These are phyloP conservation scores for Monilinia aucupariae DNA, from an alignment of 2,329 filamentous ascomycete genomes.

Conservation along the genomic window DNA sequence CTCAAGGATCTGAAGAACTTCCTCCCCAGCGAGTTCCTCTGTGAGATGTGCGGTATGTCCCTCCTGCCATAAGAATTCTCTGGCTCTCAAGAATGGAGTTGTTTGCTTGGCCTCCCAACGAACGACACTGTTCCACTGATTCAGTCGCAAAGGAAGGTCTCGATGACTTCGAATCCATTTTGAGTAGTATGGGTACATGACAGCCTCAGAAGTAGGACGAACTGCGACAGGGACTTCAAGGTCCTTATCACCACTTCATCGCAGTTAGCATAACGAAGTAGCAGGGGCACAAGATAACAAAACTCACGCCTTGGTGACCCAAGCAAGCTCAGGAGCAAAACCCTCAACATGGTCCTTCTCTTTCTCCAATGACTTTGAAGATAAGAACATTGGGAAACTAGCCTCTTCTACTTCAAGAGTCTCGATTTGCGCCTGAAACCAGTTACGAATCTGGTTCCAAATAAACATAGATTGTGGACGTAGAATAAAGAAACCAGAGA, in stretches of 20 bases:
- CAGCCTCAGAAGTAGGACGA: conserved; percentile 64
- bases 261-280: conserved; percentile 28
- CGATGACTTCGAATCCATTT: conserved; percentile 97
- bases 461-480: conserved; percentile 65
- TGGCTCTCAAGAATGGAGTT: conserved; percentile 78
- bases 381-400: conserved; percentile 95
- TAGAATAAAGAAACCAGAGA: conserved; percentile 94
- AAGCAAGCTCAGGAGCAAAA: conserved; percentile 90
- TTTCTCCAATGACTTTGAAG: conserved; percentile 68
- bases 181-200: conserved; percentile 94
- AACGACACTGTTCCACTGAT: conserved; percentile 94
- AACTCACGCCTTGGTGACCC: conserved; percentile 78
- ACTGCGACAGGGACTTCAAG: conserved; percentile 74
- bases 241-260: conserved; percentile 73
- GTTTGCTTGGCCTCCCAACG: conserved; percentile 97
- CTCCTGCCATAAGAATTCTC: conserved; percentile 98
- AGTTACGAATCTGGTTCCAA: conserved; percentile 60
- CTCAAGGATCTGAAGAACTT: conserved; percentile 90
- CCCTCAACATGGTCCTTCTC: conserved; percentile 97
- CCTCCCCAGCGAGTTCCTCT: conserved; percentile 71
- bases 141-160: conserved; percentile 87
- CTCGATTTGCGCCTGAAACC: conserved; percentile 74
- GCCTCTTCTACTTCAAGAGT: conserved; percentile 88
- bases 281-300: conserved; percentile 15
- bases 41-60: conserved; percentile 76